Evolutionary conservation across 176 grass and related monocot species (phyloP), one percentile per base, ranked within the genome.

Genomic region (Otatea glauca): DNA sequence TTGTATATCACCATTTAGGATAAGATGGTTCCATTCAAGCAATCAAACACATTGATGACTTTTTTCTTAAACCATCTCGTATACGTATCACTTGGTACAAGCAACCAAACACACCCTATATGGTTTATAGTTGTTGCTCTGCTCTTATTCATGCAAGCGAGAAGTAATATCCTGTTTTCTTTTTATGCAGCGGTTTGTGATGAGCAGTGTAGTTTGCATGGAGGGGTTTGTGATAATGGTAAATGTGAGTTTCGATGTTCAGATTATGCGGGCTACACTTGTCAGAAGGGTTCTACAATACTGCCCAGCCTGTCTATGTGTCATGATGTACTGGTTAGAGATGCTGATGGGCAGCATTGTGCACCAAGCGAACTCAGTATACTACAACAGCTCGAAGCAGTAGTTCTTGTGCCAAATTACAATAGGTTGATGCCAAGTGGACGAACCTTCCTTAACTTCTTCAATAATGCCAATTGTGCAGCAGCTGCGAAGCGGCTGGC

Each of bases 141-240:
- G 15, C 53, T 54, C 68, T 68, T 75, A 75, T 54, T 76, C 53
- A 74, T 80, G 43, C 45, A 80, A 80, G 21, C 49, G 68, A 68
- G 50, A 90, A 81, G 60, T 90, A 74, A 90, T 41, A 82, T 41
- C 9, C 13, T 83, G 6, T 76, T 79, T 84, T 64, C 43, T 73
- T 81, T 66, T 75, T 86, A 78, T 93, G 80, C 92, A 95, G 97
- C 90, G 63, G 88, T 96, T 75, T 99, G 97, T 68, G 93, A 99
- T 78, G 97, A 99, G 85, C 97, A 99, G 72, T 99, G 97, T 83
- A 99, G 97, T 92, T 89, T 94, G 92, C 97, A 99, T 64, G 97
- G 97, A 70, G 97, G 97, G 58, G 97, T 99, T 65, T 99, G 97
- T 54, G 97, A 99, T 70, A 92, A 99, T 76, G 97, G 97, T 76